phyloP scores from a whole-genome alignment of 208 protist species.

The Crithidia acanthocephali region DNA sequence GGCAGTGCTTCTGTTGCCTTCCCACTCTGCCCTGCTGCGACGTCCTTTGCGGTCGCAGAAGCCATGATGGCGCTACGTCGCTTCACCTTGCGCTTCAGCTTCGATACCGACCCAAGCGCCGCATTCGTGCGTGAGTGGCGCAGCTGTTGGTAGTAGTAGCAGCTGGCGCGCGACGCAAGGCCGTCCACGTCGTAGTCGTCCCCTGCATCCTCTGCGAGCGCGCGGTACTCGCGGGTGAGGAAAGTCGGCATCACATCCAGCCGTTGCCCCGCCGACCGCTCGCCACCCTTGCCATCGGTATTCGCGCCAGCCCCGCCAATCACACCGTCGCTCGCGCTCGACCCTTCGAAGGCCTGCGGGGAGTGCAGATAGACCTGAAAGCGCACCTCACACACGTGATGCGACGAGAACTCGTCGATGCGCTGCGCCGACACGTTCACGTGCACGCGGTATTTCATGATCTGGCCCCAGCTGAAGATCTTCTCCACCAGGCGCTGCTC shows the following conservation, averaged over 20 bases:
- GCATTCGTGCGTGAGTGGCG: slow-evolving; percentile 12
- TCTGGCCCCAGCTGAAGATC: slow-evolving; percentile 42
- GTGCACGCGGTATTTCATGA: slow-evolving; percentile 56
- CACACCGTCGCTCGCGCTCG: background rate
- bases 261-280: background rate
- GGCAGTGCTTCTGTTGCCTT: too few relatives aligned
- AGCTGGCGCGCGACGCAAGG: background rate
- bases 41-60: background rate
- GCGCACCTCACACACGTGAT: slow-evolving; percentile 32
- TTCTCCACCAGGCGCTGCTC: slow-evolving; percentile 33
- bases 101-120: slow-evolving; percentile 12
- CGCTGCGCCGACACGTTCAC: slow-evolving; percentile 40
- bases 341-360: background rate
- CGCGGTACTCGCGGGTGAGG: background rate
- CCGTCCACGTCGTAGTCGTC: slow-evolving; percentile 11
- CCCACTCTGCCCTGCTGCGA: background rate
- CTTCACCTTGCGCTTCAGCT: background rate
- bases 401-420: slow-evolving; percentile 40
- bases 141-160: slow-evolving; percentile 29
- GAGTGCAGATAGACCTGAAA: slow-evolving; percentile 13
- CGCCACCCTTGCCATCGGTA: background rate
- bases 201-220: background rate
- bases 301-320: background rate
- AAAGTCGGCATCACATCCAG: background rate
- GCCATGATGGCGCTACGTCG: slow-evolving; percentile 4